These are phyloP conservation scores for Pythium rishiriense DNA, from an alignment of 352 stramenopile genomes.

Conservation along the genomic window DNA sequence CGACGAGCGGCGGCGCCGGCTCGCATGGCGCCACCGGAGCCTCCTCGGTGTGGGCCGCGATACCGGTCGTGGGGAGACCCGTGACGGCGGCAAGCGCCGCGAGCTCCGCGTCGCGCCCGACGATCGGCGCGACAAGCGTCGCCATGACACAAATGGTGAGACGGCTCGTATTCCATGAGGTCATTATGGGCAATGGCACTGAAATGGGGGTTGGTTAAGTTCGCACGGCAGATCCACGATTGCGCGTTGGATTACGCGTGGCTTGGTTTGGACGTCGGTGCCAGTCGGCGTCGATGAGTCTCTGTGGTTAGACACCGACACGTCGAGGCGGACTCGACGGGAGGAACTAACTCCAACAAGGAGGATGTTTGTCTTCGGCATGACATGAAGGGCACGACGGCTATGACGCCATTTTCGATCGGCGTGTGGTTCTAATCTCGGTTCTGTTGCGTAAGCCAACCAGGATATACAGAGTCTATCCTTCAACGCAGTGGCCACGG, in stretches of 20 bases:
- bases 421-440: no score
- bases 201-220: slow-evolving; percentile 15
- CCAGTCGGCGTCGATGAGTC: not conserved
- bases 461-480: no score
- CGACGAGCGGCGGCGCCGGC: slow-evolving; percentile 53
- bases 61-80: slow-evolving; percentile 34
- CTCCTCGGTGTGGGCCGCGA: slow-evolving; percentile 2
- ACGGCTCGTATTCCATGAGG: not conserved
- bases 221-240: slow-evolving; percentile 5
- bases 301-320: not conserved
- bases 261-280: not conserved
- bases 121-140: slow-evolving; percentile 31
- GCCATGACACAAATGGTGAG: not conserved
- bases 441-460: no score
- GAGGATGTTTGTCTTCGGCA: no score
- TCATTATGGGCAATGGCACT: slow-evolving; percentile 6
- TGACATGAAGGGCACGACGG: no score
- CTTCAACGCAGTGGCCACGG: no score
- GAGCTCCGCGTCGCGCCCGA: slow-evolving; percentile 55
- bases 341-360: not conserved
- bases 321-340: slow-evolving; percentile 18
- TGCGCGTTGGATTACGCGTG: slow-evolving; percentile 20
- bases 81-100: slow-evolving; percentile 45
- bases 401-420: no score
- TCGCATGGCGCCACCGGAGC: slow-evolving; percentile 24